phyloP scores from a whole-genome alignment of 2,329 filamentous ascomycete species.

The Apiospora marii region DNA sequence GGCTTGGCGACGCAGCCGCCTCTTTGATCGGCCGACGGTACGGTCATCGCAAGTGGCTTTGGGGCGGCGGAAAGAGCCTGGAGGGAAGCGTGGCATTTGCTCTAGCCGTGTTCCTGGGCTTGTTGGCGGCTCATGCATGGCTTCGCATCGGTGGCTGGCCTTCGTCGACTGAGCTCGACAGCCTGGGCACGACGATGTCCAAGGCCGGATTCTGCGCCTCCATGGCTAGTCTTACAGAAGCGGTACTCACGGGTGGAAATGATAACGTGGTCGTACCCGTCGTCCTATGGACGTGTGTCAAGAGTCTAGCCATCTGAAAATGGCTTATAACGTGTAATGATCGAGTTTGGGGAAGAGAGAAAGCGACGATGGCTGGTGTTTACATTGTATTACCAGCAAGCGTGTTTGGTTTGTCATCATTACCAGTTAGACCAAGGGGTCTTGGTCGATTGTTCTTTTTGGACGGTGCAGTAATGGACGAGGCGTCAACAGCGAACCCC shows the following conservation, averaged over 20 bases:
- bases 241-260: conserved; percentile 94
- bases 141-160: conserved; percentile 80
- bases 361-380: background rate
- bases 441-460: background rate
- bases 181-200: conserved; percentile 72
- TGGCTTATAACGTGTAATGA: background rate
- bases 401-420: background rate
- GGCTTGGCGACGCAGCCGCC: conserved; percentile 92
- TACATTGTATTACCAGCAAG: background rate
- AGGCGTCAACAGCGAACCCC: background rate
- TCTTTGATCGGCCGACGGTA: conserved; percentile 88
- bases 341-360: too few relatives aligned
- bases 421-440: too few relatives aligned
- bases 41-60: conserved; percentile 90
- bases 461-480: background rate
- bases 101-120: conserved; percentile 76
- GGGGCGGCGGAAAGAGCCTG: conserved; percentile 95
- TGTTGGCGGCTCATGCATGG: conserved; percentile 77
- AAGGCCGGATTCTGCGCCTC: conserved; percentile 78
- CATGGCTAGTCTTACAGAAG: conserved; percentile 90
- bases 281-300: conserved; percentile 89
- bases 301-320: conserved; percentile 69
- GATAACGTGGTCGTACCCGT: conserved; percentile 98
- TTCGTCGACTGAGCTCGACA: conserved; percentile 70
- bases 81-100: conserved; percentile 88